phyloP scores from a whole-genome alignment of 2,329 filamentous ascomycete species.

The Geosmithia putterillii region DNA sequence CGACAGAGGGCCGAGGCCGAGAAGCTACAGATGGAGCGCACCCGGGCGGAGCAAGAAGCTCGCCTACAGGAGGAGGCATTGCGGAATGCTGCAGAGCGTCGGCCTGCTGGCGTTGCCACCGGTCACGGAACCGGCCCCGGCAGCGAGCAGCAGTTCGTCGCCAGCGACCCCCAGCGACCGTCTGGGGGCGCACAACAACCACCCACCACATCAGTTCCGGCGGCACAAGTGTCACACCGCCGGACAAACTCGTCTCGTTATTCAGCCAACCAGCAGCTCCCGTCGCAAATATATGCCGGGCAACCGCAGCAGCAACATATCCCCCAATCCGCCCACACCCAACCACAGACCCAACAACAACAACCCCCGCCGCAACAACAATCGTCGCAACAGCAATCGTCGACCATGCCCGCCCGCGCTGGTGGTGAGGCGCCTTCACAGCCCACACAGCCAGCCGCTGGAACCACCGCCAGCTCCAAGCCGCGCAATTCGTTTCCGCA shows the following conservation, averaged over 20 bases:
- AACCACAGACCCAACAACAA: slow-evolving; percentile 7
- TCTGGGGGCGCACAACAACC: slow-evolving; percentile 10
- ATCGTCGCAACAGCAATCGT: slow-evolving; percentile 7
- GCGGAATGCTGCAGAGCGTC: slow-evolving; percentile 47
- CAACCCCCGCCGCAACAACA: slow-evolving; percentile 6
- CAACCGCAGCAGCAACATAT: slow-evolving; percentile 4
- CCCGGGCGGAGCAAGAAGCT: slow-evolving; percentile 45
- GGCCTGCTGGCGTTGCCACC: slow-evolving; percentile 39
- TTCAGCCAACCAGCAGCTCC: slow-evolving; percentile 3
- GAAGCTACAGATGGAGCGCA: slow-evolving; percentile 37
- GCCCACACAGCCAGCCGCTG: background rate
- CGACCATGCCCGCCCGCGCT: background rate
- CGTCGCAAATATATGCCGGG: slow-evolving; percentile 3
- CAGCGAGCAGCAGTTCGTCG: slow-evolving; percentile 16
- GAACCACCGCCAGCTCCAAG: slow-evolving; percentile 15
- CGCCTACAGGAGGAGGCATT: slow-evolving; percentile 42
- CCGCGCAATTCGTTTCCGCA: slow-evolving; percentile 74
- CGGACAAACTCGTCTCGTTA: slow-evolving; percentile 2
- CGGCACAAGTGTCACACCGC: slow-evolving; percentile 12
- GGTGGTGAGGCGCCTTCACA: background rate
- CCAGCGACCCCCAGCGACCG: slow-evolving; percentile 10
- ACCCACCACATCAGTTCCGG: slow-evolving; percentile 13
- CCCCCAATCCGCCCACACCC: slow-evolving; percentile 4
- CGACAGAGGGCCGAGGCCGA: slow-evolving; percentile 56
- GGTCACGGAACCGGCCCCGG: slow-evolving; percentile 16